A percentile compares a stretch with the other conserved stretches of the same genome.
phyloP scores from a whole-genome alignment of 2,329 filamentous ascomycete genomes.

The Monascus ruber region DNA sequence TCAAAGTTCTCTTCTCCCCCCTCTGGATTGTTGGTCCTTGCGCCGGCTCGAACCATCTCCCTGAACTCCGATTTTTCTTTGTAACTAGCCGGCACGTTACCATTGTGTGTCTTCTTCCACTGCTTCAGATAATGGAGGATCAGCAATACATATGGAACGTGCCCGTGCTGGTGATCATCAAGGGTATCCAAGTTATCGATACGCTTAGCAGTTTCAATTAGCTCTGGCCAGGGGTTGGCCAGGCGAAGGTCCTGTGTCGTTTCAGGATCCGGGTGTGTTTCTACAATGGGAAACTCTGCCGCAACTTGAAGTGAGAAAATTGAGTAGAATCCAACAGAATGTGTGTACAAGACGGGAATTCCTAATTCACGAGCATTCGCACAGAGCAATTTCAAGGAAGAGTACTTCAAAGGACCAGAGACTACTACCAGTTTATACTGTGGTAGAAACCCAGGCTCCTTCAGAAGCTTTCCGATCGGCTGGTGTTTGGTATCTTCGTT shows the following conservation, averaged over 20 bases:
- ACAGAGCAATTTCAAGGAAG: conserved; percentile 41
- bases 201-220: conserved; percentile 53
- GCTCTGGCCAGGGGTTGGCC: conserved; percentile 73
- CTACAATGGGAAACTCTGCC: conserved; percentile 77
- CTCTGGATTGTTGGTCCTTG: conserved; percentile 63
- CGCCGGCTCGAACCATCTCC: conserved; percentile 53
- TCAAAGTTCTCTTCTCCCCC: conserved; percentile 96
- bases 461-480: conserved; percentile 28
- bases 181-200: conserved; percentile 59
- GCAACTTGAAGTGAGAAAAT: conserved; percentile 73
- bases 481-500: conserved; percentile 10
- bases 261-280: conserved; percentile 85
- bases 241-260: conserved; percentile 77
- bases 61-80: conserved; percentile 79
- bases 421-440: conserved; percentile 51
- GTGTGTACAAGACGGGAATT: conserved; percentile 68
- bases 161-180: conserved; percentile 73
- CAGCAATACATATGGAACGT: conserved; percentile 77
- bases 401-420: conserved; percentile 46
- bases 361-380: conserved; percentile 43
- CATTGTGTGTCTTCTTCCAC: conserved; percentile 64
- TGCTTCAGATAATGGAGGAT: conserved; percentile 69
- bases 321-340: conserved; percentile 86
- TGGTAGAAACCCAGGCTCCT: conserved; percentile 26
- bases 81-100: conserved; percentile 59